Conservation (phyloP, 2,329 filamentous ascomycete genomes). For the Aureobasidium pullulans region DNA sequence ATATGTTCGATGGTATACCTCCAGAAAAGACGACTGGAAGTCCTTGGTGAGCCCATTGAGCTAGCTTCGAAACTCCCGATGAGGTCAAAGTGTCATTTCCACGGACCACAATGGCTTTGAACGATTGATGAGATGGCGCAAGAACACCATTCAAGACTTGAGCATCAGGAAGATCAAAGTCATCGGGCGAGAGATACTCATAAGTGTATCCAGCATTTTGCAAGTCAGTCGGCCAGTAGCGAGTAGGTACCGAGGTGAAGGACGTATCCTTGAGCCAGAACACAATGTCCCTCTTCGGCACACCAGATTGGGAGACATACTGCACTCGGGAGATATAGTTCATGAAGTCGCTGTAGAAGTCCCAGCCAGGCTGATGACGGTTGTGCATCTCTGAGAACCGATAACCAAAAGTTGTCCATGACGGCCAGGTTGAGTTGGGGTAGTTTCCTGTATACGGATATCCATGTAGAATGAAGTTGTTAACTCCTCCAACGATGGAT, state of each 20-base stretch:
- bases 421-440: constrained; percentile 43
- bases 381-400: constrained; percentile 35
- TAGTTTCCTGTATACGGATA: constrained; percentile 36
- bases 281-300: constrained; percentile 35
- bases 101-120: constrained; percentile 37
- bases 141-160: constrained; percentile 31
- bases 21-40: constrained; percentile 20
- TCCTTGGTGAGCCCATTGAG: not conserved
- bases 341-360: constrained; percentile 31
- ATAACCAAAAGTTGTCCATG: constrained; percentile 39
- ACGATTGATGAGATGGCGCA: constrained; percentile 33
- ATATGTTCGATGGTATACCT: constrained; percentile 28
- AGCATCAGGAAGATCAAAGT: constrained; percentile 35
- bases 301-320: constrained; percentile 33
- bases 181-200: constrained; percentile 40
- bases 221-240: constrained; percentile 22
- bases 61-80: constrained; percentile 22
- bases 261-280: constrained; percentile 29
- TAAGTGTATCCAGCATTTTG: constrained; percentile 32
- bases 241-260: constrained; percentile 16
- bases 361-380: constrained; percentile 36
- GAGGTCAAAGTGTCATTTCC: constrained; percentile 32
- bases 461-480: constrained; percentile 40
- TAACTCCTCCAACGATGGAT: constrained; percentile 36
- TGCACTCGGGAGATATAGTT: constrained; percentile 33